A percentile compares a stretch with the other conserved stretches of the same genome.
These are phyloP conservation scores for Dioscorea cayenensis DNA, from an alignment of 116 monocot genomes.

Conservation along the genomic window DNA sequence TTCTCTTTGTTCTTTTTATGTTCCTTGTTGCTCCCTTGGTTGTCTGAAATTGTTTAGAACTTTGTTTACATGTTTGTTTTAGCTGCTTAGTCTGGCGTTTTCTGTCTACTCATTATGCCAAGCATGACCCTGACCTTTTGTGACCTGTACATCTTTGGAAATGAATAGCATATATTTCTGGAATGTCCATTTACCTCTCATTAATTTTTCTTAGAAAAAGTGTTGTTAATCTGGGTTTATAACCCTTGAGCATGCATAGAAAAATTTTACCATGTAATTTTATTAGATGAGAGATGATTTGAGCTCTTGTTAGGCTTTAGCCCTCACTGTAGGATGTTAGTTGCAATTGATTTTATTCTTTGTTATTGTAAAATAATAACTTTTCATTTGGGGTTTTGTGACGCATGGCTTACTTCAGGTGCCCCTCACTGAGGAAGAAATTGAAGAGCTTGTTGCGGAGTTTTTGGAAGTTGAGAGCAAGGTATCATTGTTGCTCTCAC, in stretches of 20 bases:
- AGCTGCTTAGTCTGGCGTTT: too few species aligned
- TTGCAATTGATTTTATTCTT: not conserved
- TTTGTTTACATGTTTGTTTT: too few species aligned
- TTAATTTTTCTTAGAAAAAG: too few species aligned
- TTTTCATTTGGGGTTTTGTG: too few species aligned
- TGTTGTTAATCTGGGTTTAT: not conserved
- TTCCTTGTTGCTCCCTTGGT: too few species aligned
- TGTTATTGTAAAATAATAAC: slow-evolving; percentile 1
- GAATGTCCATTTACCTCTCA: too few species aligned
- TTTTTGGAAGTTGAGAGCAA: slow-evolving; percentile 88
- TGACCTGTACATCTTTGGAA: not conserved
- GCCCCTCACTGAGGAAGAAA: slow-evolving; percentile 63
- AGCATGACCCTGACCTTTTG: not conserved
- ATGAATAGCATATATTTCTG: not conserved
- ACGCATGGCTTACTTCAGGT: slow-evolving; percentile 18
- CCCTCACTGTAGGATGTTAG: not conserved
- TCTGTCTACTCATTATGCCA: not conserved
- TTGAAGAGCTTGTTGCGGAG: slow-evolving; percentile 77
- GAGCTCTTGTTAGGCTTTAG: not conserved
- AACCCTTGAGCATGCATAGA: not conserved
- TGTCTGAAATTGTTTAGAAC: too few species aligned
- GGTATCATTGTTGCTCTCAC: slow-evolving; percentile 33
- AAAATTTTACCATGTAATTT: not conserved
- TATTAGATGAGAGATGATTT: not conserved
- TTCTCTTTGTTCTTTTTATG: too few species aligned